These are phyloP conservation scores for Arthrinium puccinioides DNA, from an alignment of 2,329 filamentous ascomycete genomes.

Conservation along the genomic window DNA sequence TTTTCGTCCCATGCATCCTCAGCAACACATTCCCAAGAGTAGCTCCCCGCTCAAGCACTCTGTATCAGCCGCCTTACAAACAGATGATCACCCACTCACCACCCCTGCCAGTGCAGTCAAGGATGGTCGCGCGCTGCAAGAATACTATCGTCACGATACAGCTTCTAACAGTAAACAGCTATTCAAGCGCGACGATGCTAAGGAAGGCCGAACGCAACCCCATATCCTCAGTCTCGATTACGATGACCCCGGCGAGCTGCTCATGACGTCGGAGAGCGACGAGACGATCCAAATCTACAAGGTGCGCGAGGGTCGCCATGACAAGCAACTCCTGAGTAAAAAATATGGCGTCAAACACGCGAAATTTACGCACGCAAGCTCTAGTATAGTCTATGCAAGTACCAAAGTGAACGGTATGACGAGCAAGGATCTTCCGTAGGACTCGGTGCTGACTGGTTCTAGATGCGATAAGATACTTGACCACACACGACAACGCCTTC, in stretches of 20 bases:
- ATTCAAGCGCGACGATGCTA: slow-evolving; percentile 51
- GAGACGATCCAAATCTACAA: slow-evolving; percentile 96
- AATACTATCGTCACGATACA: background rate
- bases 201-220: slow-evolving; percentile 45
- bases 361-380: slow-evolving; percentile 86
- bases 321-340: slow-evolving; percentile 85
- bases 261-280: slow-evolving; percentile 87
- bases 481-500: slow-evolving; percentile 91
- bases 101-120: background rate
- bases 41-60: background rate
- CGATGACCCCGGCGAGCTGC: slow-evolving; percentile 86
- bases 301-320: slow-evolving; percentile 80
- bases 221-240: slow-evolving; percentile 89
- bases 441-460: background rate
- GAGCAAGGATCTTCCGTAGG: background rate
- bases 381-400: slow-evolving; percentile 89
- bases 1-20: no score
- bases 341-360: slow-evolving; percentile 96
- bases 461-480: slow-evolving; percentile 82
- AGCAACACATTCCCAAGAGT: no score
- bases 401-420: slow-evolving; percentile 80
- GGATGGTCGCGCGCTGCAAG: background rate
- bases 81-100: background rate
- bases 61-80: no score
- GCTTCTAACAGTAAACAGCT: slow-evolving; percentile 31